Evolutionary conservation across 2,329 filamentous ascomycete genomes (phyloP), one percentile per base, ranked within the genome.

Genomic region (Blastomyces silverae): DNA sequence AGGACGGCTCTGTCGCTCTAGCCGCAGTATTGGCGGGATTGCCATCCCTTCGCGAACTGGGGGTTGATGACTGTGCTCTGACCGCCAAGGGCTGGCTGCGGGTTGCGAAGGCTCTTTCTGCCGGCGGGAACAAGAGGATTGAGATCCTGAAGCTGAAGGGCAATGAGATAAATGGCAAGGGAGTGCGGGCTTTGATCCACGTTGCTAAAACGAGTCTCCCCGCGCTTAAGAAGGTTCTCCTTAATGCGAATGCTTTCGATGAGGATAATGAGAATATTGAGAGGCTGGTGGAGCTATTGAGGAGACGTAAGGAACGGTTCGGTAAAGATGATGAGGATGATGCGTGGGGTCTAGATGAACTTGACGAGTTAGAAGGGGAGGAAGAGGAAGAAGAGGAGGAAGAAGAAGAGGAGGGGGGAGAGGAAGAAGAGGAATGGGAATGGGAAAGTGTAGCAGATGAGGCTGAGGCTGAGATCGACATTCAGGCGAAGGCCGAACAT

Each of bases 221-320:
- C 1, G 84, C 84, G 15, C 80, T 99, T 69, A 89, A 88, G 79
- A 88, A 92, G 71, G 85, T 99, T 61, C 94, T 97, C 79, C 81
- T 99, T 69, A 97, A 99, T 75, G 94, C 94, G 61, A 99, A 99
- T 81, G 94, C 91, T 74, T 96, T 99, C 71, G 81, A 84, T 10
- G 92, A 97, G 76, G 91, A 96, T 2, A 91, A 97, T 70, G 81
- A 85, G 58, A 85, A 85, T 37, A 83, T 97, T 53, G 78, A 85
- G 66, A 82, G 81, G 28, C 81, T 97, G 57, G 85, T 87, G 69
- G 84, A 87, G 62, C 80, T 94, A 37, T 81, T 97, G 34, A 88
- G 91, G 65, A 84, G 85, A 72, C 87, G 92, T 68, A 92, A 92
- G 79, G 89, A 93, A 74, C 86, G 89, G 69, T 79, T 82, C 31